Percentiles rank a stretch among this genome's conserved stretches.
Conservation (phyloP, 1,284 basidiomycete species). For the Ganoderma lucidum region DNA sequence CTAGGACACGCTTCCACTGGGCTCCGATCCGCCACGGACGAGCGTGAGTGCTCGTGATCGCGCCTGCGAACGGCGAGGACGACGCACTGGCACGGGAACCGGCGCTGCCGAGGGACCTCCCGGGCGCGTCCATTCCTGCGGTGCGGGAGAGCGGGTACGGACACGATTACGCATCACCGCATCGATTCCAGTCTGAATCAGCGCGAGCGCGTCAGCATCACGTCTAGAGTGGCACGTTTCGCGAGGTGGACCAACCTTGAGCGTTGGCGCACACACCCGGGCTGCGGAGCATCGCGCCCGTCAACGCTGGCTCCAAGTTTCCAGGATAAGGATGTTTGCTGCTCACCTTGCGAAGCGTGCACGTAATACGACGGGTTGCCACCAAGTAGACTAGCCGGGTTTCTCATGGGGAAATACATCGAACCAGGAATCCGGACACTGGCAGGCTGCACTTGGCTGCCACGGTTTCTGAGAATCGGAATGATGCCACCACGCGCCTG, state of each 20-base stretch:
- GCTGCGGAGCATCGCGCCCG: conserved; percentile 1
- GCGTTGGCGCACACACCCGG: neutral
- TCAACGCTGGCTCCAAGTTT: neutral
- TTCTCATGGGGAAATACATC: neutral
- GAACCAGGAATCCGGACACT: neutral
- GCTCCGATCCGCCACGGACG: conserved; percentile 10
- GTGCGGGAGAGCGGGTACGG: neutral
- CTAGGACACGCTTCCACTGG: neutral
- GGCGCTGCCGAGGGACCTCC: neutral
- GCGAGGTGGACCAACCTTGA: neutral
- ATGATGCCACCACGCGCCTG: neutral
- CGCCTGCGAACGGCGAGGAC: conserved; percentile 5
- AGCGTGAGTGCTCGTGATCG: conserved; percentile 8
- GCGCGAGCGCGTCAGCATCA: neutral
- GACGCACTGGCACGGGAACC: neutral
- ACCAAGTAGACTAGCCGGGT: neutral
- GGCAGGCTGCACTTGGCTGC: neutral
- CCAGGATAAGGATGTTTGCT: neutral
- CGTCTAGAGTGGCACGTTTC: neutral
- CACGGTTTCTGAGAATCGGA: neutral
- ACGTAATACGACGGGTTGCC: neutral
- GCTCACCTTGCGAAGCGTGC: neutral
- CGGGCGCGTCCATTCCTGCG: neutral
- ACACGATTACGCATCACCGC: conserved; percentile 5
- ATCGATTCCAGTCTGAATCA: neutral